phyloP scores from a whole-genome alignment of 306 rosid genomes.

The Glycine tomentella region DNA sequence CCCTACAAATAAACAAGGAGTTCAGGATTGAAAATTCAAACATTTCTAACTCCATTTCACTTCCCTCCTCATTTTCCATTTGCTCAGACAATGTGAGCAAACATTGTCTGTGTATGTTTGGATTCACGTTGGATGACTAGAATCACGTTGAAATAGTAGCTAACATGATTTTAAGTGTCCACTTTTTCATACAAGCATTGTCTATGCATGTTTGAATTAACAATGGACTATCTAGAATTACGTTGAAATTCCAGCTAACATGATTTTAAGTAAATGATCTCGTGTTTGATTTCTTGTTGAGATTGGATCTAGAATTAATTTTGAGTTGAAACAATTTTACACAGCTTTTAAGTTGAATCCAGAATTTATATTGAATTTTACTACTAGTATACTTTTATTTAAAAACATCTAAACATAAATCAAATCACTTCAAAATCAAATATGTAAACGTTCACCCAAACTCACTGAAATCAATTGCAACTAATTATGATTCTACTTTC shows the following conservation, averaged over 20 bases:
- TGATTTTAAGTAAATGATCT: neutral
- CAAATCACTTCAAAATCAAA: neutral
- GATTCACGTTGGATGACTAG: too few species aligned
- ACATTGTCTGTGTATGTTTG: too few species aligned
- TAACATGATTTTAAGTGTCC: too few species aligned
- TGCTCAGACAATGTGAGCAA: too few species aligned
- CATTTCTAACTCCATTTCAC: neutral
- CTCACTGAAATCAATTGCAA: neutral
- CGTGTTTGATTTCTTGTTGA: neutral
- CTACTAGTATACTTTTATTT: neutral
- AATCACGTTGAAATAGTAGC: too few species aligned
- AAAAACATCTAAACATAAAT: neutral
- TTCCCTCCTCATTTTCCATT: too few species aligned
- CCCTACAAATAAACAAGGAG: neutral
- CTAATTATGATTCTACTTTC: neutral
- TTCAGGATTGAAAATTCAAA: constrained; percentile 9
- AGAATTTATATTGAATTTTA: neutral
- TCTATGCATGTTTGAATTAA: neutral
- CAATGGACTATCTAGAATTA: too few species aligned
- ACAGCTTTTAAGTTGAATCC: neutral
- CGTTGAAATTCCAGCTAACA: neutral
- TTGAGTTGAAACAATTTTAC: neutral
- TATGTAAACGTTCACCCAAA: neutral
- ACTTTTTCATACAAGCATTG: neutral
- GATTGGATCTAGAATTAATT: neutral